Percentiles rank a stretch among this genome's conserved stretches.
Evolutionary conservation across 306 rosid genomes (phyloP).

Genomic region (Senna tora): DNA sequence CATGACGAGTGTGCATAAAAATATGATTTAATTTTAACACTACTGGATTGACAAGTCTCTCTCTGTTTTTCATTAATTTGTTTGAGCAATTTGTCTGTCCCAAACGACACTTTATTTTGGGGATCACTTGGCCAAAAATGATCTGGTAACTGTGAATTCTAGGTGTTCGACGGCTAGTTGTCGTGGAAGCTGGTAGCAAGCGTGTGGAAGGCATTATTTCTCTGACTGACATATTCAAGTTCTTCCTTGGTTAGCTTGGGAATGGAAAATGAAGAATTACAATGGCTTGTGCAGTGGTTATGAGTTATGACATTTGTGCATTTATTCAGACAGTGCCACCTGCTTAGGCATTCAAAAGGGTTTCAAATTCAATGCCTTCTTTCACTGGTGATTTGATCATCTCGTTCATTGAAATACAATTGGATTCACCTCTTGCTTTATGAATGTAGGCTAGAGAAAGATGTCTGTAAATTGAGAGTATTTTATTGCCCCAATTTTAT

Average conservation of each 20-base stretch:
- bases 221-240: slow-evolving; percentile 83
- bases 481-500: slow-evolving; percentile 53
- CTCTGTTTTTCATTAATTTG: no score
- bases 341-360: slow-evolving; percentile 43
- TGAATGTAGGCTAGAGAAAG: slow-evolving; percentile 77
- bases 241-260: slow-evolving; percentile 67
- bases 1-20: background rate
- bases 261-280: slow-evolving; percentile 38
- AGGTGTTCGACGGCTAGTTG: slow-evolving; percentile 89
- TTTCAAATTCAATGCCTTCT: slow-evolving; percentile 29
- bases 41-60: background rate
- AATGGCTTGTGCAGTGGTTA: slow-evolving; percentile 43
- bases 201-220: slow-evolving; percentile 92
- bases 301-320: slow-evolving; percentile 31
- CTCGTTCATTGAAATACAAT: slow-evolving; percentile 56
- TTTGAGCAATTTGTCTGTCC: background rate
- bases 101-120: slow-evolving; percentile 16
- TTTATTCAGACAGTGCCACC: slow-evolving; percentile 39
- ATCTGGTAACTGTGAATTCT: slow-evolving; percentile 34
- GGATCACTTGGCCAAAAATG: background rate
- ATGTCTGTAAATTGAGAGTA: slow-evolving; percentile 75
- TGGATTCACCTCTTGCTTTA: slow-evolving; percentile 75
- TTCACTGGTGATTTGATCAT: slow-evolving; percentile 43
- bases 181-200: slow-evolving; percentile 99
- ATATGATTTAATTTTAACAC: background rate